A percentile compares a stretch with the other conserved stretches of the same genome.
These are phyloP conservation scores for Colletotrichum scovillei DNA, from an alignment of 2,329 filamentous ascomycete species.

Conservation along the genomic window DNA sequence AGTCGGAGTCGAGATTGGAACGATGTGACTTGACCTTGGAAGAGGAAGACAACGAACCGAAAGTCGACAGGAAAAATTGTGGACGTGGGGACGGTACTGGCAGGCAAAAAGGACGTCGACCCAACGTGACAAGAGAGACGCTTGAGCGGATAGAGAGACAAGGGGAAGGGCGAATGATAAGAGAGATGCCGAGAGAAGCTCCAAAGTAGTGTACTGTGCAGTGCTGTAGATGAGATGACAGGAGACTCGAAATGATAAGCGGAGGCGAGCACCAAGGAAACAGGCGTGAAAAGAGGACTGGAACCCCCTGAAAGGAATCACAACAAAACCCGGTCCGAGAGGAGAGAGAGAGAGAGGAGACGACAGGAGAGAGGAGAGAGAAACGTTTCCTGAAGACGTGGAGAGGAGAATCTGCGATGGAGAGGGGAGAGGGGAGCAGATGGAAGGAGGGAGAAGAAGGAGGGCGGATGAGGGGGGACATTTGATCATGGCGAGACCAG, in stretches of 20 bases:
- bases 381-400: constrained; percentile 3
- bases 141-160: constrained; percentile 35
- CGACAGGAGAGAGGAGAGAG: not conserved
- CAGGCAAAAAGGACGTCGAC: constrained; percentile 35
- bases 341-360: constrained; percentile 10
- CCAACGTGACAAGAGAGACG: constrained; percentile 34
- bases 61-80: constrained; percentile 35
- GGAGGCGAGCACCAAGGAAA: constrained; percentile 36
- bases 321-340: constrained; percentile 35
- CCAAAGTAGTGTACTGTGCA: constrained; percentile 29
- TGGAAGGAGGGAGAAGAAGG: constrained; percentile 41
- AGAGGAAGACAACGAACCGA: constrained; percentile 20
- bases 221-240: constrained; percentile 24
- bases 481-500: constrained; percentile 36
- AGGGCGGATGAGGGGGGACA: constrained; percentile 35
- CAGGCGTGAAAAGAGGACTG: constrained; percentile 37
- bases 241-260: constrained; percentile 31
- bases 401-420: constrained; percentile 31
- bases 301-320: constrained; percentile 36
- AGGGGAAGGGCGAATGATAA: constrained; percentile 36
- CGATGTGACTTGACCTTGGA: constrained; percentile 23
- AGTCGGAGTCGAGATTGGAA: constrained; percentile 4
- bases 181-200: constrained; percentile 35
- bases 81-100: constrained; percentile 35
- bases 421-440: constrained; percentile 34